A percentile compares a stretch with the other conserved stretches of the same genome.
These are phyloP conservation scores for Scheffersomyces lignicola DNA, from an alignment of 1,139 yeast species.

Conservation along the genomic window DNA sequence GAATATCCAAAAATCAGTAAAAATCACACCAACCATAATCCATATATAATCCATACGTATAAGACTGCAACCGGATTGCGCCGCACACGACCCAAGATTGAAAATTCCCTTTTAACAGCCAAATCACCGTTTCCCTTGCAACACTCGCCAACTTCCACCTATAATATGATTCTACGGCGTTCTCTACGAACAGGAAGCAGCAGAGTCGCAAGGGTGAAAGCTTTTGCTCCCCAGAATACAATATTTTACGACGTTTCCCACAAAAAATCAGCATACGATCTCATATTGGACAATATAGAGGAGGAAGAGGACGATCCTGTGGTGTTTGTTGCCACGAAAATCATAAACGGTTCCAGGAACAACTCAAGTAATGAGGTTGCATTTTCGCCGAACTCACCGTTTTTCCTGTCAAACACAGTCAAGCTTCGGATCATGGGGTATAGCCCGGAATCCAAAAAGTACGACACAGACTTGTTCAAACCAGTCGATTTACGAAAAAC, in stretches of 20 bases:
- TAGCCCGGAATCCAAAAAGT: not conserved
- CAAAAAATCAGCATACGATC: not conserved
- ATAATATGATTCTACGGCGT: too few relatives aligned
- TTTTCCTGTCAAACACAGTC: not conserved
- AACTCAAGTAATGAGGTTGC: not conserved
- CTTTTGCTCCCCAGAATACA: not conserved
- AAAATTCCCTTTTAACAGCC: too few relatives aligned
- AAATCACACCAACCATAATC: too few relatives aligned
- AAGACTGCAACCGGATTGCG: too few relatives aligned
- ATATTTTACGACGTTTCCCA: not conserved
- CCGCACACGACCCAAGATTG: too few relatives aligned
- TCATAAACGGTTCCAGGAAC: not conserved
- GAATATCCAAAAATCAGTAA: too few relatives aligned
- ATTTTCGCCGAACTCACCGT: not conserved
- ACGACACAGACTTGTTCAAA: slow-evolving; percentile 3
- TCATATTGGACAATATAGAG: not conserved
- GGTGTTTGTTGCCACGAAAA: not conserved
- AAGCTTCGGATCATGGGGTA: not conserved
- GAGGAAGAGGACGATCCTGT: not conserved
- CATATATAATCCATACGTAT: too few relatives aligned
- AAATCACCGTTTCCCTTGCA: too few relatives aligned
- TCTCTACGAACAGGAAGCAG: slow-evolving; percentile 1
- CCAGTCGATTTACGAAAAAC: slow-evolving; percentile 7
- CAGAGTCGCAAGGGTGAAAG: not conserved
- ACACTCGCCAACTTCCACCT: too few relatives aligned